Conservation (phyloP, 73 alveolate species). For the Durusdinium trenchii region DNA sequence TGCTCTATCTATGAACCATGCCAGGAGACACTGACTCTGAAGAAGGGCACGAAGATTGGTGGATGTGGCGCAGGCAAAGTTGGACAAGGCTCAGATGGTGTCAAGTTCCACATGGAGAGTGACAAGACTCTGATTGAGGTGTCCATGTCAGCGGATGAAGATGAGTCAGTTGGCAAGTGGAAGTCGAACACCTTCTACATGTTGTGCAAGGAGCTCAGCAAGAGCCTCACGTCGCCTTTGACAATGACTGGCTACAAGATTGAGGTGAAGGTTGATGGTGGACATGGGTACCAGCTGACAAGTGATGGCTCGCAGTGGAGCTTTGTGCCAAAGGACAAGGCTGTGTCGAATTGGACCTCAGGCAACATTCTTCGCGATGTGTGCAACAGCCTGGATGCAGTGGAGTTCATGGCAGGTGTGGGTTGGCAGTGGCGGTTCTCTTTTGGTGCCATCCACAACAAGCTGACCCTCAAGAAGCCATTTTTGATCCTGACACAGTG, state of each 20-base stretch:
- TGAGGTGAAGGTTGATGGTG: background rate
- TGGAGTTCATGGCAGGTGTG: slow-evolving; percentile 6
- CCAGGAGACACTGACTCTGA: background rate
- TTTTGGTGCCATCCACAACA: background rate
- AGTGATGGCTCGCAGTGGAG: background rate
- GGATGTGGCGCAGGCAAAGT: slow-evolving; percentile 4
- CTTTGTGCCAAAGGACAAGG: background rate
- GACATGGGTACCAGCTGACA: background rate
- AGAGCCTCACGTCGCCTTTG: background rate
- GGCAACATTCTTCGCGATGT: background rate
- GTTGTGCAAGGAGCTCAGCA: slow-evolving; percentile 15
- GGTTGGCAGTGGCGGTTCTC: background rate
- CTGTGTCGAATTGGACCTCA: background rate
- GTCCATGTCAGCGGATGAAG: background rate
- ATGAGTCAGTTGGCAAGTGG: background rate
- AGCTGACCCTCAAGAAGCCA: background rate
- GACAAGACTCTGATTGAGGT: background rate
- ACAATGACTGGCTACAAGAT: background rate
- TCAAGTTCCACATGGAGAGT: background rate
- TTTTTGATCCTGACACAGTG: background rate
- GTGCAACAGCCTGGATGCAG: background rate
- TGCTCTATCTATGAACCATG: too few species aligned
- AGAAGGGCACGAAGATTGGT: background rate
- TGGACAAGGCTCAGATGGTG: background rate
- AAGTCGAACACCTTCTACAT: background rate